Conservation (phyloP, 2,329 filamentous ascomycete species). For the Alternaria dauci region DNA sequence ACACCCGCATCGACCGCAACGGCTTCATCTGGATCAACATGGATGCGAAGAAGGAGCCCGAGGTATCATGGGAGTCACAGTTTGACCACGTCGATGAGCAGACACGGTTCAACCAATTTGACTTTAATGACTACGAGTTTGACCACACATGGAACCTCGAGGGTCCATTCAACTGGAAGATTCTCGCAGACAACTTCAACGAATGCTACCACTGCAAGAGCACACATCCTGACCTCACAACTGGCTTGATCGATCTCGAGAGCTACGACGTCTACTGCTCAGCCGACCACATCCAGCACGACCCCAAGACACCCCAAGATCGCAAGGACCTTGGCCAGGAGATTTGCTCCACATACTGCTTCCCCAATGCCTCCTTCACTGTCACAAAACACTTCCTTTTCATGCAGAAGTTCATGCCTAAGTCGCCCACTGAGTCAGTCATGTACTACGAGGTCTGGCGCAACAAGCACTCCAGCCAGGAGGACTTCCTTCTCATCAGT, state of each 20-base stretch:
- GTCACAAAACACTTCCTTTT: constrained; percentile 65
- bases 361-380: constrained; percentile 44
- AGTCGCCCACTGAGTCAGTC: constrained; percentile 58
- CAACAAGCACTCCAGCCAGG: constrained; percentile 67
- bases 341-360: constrained; percentile 44
- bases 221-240: constrained; percentile 66
- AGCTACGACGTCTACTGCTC: constrained; percentile 56
- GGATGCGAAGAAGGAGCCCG: constrained; percentile 42
- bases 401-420: constrained; percentile 69
- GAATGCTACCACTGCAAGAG: constrained; percentile 71
- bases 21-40: constrained; percentile 52
- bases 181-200: constrained; percentile 67
- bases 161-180: constrained; percentile 48
- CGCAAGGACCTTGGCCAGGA: constrained; percentile 36
- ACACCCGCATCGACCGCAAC: constrained; percentile 42
- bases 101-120: constrained; percentile 42
- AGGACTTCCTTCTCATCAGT: constrained; percentile 65
- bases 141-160: constrained; percentile 46
- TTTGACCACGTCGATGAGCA: constrained; percentile 47
- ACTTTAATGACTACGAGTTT: constrained; percentile 59
- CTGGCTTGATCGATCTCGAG: constrained; percentile 63
- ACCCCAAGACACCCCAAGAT: constrained; percentile 40
- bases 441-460: constrained; percentile 72
- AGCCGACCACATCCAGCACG: constrained; percentile 45
- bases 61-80: constrained; percentile 42